A percentile compares a stretch with the other conserved stretches of the same genome.
Conservation (phyloP, 2,329 filamentous ascomycete genomes). For the Teratosphaeria viscida region DNA sequence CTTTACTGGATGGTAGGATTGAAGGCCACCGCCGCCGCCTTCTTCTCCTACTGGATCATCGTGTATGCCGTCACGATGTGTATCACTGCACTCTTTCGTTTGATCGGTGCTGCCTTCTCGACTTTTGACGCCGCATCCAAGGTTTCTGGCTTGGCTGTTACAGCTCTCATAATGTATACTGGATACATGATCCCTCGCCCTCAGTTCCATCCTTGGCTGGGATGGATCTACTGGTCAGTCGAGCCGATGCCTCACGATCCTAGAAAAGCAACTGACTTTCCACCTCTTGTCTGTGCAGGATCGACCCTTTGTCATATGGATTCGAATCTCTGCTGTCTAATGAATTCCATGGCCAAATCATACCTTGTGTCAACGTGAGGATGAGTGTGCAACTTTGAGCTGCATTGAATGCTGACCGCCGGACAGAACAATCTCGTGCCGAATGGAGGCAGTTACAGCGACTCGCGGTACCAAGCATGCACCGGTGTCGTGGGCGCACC, state of each 20-base stretch:
- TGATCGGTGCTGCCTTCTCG: constrained; percentile 62
- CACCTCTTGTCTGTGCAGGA: background rate
- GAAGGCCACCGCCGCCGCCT: constrained; percentile 58
- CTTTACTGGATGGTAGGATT: constrained; percentile 72
- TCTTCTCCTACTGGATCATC: constrained; percentile 63
- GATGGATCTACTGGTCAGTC: constrained; percentile 63
- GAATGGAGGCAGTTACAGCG: background rate
- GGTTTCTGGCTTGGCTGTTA: constrained; percentile 65
- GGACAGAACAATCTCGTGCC: background rate
- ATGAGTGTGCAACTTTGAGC: background rate
- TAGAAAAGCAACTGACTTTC: background rate
- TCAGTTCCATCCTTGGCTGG: constrained; percentile 61
- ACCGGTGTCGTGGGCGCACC: constrained; percentile 47
- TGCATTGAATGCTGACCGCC: background rate
- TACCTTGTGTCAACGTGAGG: constrained; percentile 41
- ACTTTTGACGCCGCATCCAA: constrained; percentile 83
- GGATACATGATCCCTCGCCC: constrained; percentile 79
- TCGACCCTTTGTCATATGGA: background rate
- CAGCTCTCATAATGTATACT: constrained; percentile 68
- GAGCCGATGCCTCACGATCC: background rate
- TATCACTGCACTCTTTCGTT: constrained; percentile 70
- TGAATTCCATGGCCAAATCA: constrained; percentile 28
- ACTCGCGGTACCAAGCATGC: constrained; percentile 16
- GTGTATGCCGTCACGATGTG: constrained; percentile 31
- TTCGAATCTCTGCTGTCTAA: constrained; percentile 1